These are phyloP conservation scores for Trametes cinnabarina DNA, from an alignment of 768 basidiomycete species.

Conservation along the genomic window DNA sequence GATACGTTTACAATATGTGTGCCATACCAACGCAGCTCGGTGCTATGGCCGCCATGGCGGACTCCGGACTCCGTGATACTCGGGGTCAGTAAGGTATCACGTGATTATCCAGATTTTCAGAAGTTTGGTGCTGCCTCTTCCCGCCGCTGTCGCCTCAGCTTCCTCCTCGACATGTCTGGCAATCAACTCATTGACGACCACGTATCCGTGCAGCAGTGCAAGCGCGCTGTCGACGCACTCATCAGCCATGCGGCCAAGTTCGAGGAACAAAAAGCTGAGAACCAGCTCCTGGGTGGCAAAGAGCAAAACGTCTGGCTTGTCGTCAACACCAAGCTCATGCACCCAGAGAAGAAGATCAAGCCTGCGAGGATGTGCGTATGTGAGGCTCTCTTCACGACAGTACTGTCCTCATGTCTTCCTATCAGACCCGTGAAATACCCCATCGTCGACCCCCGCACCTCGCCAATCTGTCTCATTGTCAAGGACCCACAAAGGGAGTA, in stretches of 20 bases:
- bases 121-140: background rate
- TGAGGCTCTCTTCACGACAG: background rate
- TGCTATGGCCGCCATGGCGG: no score
- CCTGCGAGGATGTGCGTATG: constrained; percentile 79
- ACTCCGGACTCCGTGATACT: no score
- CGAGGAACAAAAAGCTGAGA: constrained; percentile 64
- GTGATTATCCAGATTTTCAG: background rate
- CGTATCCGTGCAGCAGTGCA: constrained; percentile 71
- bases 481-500: constrained; percentile 96
- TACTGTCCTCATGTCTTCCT: background rate
- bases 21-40: no score
- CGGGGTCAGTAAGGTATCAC: no score
- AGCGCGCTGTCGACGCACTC: constrained; percentile 77
- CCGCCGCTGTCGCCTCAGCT: background rate
- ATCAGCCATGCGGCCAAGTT: constrained; percentile 65
- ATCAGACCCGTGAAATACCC: constrained; percentile 74
- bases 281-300: constrained; percentile 69
- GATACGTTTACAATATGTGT: no score
- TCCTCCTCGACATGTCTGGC: background rate
- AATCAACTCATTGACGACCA: constrained; percentile 57
- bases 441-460: constrained; percentile 77
- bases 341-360: constrained; percentile 71
- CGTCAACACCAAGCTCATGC: constrained; percentile 81
- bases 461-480: constrained; percentile 84
- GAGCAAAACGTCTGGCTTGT: constrained; percentile 90